A percentile compares a stretch with the other conserved stretches of the same genome.
phyloP scores from a whole-genome alignment of 1,139 yeast genomes.

The Geotrichum phurueaensis region DNA sequence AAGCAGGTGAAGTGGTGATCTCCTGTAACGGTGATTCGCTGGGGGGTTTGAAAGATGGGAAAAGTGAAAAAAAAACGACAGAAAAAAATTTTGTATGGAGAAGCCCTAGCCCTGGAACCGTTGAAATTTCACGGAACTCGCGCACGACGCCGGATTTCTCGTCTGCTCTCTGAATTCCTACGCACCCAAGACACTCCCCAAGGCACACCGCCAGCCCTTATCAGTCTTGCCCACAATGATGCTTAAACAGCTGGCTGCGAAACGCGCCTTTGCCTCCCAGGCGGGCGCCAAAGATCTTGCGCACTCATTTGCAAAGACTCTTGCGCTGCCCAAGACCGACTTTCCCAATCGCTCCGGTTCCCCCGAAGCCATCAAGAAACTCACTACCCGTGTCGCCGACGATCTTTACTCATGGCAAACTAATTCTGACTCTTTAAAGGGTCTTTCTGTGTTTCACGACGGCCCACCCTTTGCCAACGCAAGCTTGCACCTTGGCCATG shows the following conservation, averaged over 20 bases:
- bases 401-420: conserved; percentile 44
- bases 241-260: conserved; percentile 3
- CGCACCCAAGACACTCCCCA: not conserved
- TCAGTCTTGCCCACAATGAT: not conserved
- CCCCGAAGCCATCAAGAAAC: conserved; percentile 26
- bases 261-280: conserved; percentile 1
- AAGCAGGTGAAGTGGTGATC: not conserved
- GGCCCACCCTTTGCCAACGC: conserved; percentile 99
- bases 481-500: conserved; percentile 87
- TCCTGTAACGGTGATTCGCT: conserved; percentile 9
- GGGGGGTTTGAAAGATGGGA: not conserved
- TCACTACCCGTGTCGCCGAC: conserved; percentile 35
- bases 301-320: conserved; percentile 43
- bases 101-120: not conserved
- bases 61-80: not conserved
- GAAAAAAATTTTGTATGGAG: not conserved
- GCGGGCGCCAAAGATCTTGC: conserved; percentile 11
- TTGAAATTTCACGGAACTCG: not conserved
- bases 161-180: not conserved
- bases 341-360: conserved; percentile 47
- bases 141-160: not conserved
- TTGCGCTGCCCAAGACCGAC: conserved; percentile 48
- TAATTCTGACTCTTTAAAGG: conserved; percentile 6
- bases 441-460: conserved; percentile 71
- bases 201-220: not conserved